A percentile compares a stretch with the other conserved stretches of the same genome.
These are phyloP conservation scores for Acidiella bohemica DNA, from an alignment of 495 filamentous ascomycete species.

Conservation along the genomic window DNA sequence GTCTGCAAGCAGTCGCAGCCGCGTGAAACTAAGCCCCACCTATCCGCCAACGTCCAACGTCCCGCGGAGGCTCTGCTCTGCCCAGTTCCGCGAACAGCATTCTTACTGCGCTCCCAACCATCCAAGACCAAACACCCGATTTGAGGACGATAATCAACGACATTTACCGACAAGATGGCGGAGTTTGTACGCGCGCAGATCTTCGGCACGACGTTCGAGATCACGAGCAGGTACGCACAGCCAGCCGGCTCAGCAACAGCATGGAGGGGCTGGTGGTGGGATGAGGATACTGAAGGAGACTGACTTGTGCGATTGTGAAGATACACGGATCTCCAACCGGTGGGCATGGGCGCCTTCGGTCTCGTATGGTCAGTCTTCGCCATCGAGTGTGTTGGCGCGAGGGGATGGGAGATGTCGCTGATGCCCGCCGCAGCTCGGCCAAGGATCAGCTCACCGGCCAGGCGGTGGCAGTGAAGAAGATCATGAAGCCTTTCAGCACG, in stretches of 20 bases:
- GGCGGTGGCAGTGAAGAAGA: slow-evolving; percentile 97
- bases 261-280: no score
- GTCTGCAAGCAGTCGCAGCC: no score
- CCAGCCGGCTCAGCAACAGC: no score
- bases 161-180: slow-evolving; percentile 56
- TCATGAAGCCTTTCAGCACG: slow-evolving; percentile 99
- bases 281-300: no score
- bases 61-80: no score
- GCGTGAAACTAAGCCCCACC: no score
- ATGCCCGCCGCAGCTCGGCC: slow-evolving; percentile 53
- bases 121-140: neutral
- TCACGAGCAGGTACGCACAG: slow-evolving; percentile 94
- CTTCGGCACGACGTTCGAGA: slow-evolving; percentile 98
- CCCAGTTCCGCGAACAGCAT: no score
- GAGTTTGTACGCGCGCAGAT: slow-evolving; percentile 99
- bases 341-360: slow-evolving; percentile 98
- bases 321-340: slow-evolving; percentile 94
- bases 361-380: slow-evolving; percentile 67
- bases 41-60: no score
- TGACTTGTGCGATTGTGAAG: slow-evolving; percentile 36
- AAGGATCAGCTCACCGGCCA: slow-evolving; percentile 93
- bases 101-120: no score
- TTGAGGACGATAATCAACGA: neutral
- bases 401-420: neutral
- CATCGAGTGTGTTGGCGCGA: neutral